Percentiles rank a stretch among this genome's conserved stretches.
Conservation (phyloP, 2,329 filamentous ascomycete genomes). For the Tolypocladium endophyticum region DNA sequence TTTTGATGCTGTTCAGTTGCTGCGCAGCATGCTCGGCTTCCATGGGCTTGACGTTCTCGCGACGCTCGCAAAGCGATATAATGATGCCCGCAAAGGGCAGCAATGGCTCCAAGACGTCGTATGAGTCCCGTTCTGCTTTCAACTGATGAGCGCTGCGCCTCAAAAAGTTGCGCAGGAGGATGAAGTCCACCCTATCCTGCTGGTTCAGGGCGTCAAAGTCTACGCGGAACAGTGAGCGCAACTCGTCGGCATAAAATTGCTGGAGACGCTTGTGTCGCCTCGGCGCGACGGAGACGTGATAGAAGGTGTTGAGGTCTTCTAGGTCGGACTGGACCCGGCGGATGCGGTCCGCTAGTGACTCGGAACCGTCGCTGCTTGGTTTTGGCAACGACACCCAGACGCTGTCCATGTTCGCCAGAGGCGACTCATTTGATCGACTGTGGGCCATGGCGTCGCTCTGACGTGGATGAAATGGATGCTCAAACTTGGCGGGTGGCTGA, state of each 20-base stretch:
- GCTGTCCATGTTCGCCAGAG: conserved; percentile 2
- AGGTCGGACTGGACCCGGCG: conserved; percentile 33
- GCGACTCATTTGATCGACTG: neutral
- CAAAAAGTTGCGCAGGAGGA: conserved; percentile 39
- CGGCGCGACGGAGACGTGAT: conserved; percentile 35
- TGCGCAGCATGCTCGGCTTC: conserved; percentile 31
- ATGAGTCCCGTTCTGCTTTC: conserved; percentile 24
- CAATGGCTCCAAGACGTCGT: conserved; percentile 25
- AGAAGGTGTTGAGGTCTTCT: conserved; percentile 34
- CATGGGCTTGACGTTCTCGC: conserved; percentile 32
- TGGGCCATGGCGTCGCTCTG: neutral
- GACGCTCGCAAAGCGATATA: conserved; percentile 33
- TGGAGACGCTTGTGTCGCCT: conserved; percentile 26
- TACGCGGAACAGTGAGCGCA: conserved; percentile 16
- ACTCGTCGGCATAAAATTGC: conserved; percentile 30
- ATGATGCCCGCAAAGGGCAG: conserved; percentile 33
- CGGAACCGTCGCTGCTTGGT: conserved; percentile 5
- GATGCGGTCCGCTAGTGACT: conserved; percentile 30
- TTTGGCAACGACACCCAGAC: conserved; percentile 9
- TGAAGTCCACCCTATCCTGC: conserved; percentile 35
- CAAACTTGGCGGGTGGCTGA: neutral
- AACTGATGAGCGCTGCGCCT: conserved; percentile 23
- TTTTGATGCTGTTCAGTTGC: conserved; percentile 24
- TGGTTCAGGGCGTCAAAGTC: conserved; percentile 21
- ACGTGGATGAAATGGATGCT: neutral